A percentile compares a stretch with the other conserved stretches of the same genome.
Conservation (phyloP, 1,284 basidiomycete species). For the Sphagnurus paluster region DNA sequence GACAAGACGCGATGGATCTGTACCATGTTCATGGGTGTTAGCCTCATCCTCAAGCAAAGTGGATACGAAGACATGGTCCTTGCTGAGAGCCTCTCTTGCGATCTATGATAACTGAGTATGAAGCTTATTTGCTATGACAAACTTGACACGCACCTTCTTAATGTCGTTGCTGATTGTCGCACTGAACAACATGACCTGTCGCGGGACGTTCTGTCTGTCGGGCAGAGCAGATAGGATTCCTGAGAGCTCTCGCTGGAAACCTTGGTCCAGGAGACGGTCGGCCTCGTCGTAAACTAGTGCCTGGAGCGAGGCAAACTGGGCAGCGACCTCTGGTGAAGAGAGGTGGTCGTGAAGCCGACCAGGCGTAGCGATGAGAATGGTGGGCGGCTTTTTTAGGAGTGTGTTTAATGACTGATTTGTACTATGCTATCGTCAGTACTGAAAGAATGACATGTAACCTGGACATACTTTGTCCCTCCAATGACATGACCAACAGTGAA, state of each 20-base stretch:
- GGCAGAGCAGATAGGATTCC: conserved; percentile 66
- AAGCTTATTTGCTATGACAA: background rate
- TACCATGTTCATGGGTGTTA: conserved; percentile 67
- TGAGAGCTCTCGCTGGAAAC: conserved; percentile 79
- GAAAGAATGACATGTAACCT: background rate
- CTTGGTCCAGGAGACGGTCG: conserved; percentile 87
- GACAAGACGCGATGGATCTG: conserved; percentile 6
- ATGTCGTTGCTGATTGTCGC: conserved; percentile 53
- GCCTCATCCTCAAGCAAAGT: conserved; percentile 62
- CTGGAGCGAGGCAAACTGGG: conserved; percentile 53
- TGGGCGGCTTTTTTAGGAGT: conserved; percentile 45
- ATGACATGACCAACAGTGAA: conserved; percentile 41
- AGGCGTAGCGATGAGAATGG: conserved; percentile 88
- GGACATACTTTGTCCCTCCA: conserved; percentile 53
- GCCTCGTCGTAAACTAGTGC: conserved; percentile 91
- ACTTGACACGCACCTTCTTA: conserved; percentile 28
- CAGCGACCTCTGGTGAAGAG: conserved; percentile 35
- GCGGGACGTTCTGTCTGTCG: conserved; percentile 22
- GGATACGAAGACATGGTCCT: conserved; percentile 59
- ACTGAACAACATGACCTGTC: conserved; percentile 85
- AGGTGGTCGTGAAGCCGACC: conserved; percentile 86
- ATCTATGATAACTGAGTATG: conserved; percentile 30
- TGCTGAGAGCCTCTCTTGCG: conserved; percentile 43
- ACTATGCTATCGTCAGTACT: conserved; percentile 21
- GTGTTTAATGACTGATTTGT: conserved; percentile 32